A percentile compares a stretch with the other conserved stretches of the same genome.
Evolutionary conservation across 768 basidiomycete species (phyloP).

Genomic region (Baorangia bicolor): DNA sequence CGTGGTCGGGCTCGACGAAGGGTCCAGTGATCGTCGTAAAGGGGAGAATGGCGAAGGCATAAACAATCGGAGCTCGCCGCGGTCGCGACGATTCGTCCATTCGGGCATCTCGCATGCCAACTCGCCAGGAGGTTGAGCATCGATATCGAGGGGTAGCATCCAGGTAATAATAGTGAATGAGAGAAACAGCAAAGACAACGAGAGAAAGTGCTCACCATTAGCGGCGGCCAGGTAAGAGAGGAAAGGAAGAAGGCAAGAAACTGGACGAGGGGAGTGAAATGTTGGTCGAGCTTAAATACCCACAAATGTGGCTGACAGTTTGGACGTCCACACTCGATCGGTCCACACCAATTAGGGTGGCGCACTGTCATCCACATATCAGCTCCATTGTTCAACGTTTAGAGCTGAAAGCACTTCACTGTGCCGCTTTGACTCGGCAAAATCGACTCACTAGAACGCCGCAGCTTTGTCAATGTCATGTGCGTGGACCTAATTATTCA

Average conservation of each 20-base stretch:
- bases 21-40: too few species aligned
- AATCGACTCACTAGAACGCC: background rate
- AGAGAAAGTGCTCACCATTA: background rate
- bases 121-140: too few species aligned
- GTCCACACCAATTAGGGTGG: background rate
- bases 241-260: background rate
- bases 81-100: too few species aligned
- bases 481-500: background rate
- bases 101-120: too few species aligned
- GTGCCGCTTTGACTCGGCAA: conserved; percentile 1
- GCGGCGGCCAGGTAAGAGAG: background rate
- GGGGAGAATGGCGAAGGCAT: too few species aligned
- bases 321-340: background rate
- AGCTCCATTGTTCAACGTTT: conserved; percentile 3
- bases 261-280: background rate
- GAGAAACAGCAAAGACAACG: background rate
- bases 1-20: too few species aligned
- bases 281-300: conserved; percentile 11
- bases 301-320: conserved; percentile 7
- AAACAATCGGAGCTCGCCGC: too few species aligned
- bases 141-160: background rate
- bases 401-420: background rate
- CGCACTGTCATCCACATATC: background rate
- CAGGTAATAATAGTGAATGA: background rate
- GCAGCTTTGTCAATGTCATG: background rate